Conservation (phyloP, 1,139 yeast genomes). For the Saccharomycopsis phalli region DNA sequence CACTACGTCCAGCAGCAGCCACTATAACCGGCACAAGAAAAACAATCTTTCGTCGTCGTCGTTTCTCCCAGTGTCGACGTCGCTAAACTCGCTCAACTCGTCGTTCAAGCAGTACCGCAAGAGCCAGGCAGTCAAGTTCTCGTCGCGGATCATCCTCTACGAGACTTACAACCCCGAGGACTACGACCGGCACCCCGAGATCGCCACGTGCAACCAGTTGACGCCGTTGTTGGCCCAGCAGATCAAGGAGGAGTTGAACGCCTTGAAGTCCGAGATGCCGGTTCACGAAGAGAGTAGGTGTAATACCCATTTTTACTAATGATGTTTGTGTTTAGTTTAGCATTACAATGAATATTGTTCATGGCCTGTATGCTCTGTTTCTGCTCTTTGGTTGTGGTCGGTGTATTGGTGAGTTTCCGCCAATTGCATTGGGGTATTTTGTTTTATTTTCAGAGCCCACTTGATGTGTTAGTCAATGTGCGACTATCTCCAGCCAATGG, state of each 20-base stretch:
- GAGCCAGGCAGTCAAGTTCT: slow-evolving; percentile 48
- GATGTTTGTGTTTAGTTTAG: no score
- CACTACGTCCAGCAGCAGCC: slow-evolving; percentile 21
- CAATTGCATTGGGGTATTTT: no score
- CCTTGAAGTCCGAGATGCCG: slow-evolving; percentile 69
- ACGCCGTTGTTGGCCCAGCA: slow-evolving; percentile 84
- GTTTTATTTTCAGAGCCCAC: no score
- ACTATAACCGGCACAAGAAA: slow-evolving; percentile 3
- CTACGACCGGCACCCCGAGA: slow-evolving; percentile 89
- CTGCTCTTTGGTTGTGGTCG: no score
- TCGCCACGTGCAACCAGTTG: slow-evolving; percentile 86
- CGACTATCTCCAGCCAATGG: no score
- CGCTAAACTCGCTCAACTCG: slow-evolving; percentile 16
- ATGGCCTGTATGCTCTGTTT: no score
- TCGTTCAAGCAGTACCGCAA: background rate
- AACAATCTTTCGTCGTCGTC: slow-evolving; percentile 6
- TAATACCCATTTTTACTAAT: slow-evolving; percentile 72
- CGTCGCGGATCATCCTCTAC: slow-evolving; percentile 74
- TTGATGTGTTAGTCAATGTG: no score
- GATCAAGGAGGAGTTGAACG: slow-evolving; percentile 80
- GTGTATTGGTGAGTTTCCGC: no score
- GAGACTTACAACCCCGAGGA: slow-evolving; percentile 81
- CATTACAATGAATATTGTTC: no score
- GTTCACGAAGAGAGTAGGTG: slow-evolving; percentile 70
- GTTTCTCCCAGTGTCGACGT: slow-evolving; percentile 17